Evolutionary conservation across 1,139 yeast species (phyloP), one percentile per base, ranked within the genome.

Genomic region (Pichia cactophila): DNA sequence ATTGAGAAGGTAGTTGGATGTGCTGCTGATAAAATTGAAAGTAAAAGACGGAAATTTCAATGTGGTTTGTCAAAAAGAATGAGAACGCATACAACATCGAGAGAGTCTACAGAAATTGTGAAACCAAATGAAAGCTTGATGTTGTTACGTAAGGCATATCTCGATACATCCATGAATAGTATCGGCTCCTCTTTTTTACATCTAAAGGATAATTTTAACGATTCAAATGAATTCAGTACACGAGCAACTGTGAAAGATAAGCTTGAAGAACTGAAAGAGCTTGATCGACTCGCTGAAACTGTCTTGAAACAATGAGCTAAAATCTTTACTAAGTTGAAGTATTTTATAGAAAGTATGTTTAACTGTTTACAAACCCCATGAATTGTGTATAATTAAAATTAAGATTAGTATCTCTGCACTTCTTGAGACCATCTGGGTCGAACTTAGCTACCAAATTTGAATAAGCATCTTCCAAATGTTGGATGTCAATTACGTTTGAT

Each of bases 271-370:
- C 53, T 23, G 23, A 5, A 23, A 23, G 23, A 76, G 2, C 56
- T 76, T 43, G 56, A 75, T 28, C 52, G 54, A 17, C 53, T 64
- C 17, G 59, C 65, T 8, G 65, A 60, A 28, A 54, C 58, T 23
- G 52, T 64, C 20, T 49, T 64, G 28, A 49, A 55, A 20, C 46
- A 50, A 29, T 54, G 28, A 38, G 9, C 11, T 14, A 31, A 31
- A 9, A 31, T 10, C 9, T 31, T 31, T 10, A 11, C 12, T 10
- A 31, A 20, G 20, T 20, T 20, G 20, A 20, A 20, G 20, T 20
- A 20, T 20, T 20, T 20, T 20, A 20, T 20, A 20, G 20, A 20
- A 20, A 20, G 20, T 20, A 20, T 37, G 17, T 17, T 6, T 33
- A 41, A 26, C 33, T 44, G 37, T 42, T 55, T 43, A 54, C 52